Evolutionary conservation across 306 rosid genomes (phyloP), one percentile per base, ranked within the genome.

Genomic region (Trifolium dubium): DNA sequence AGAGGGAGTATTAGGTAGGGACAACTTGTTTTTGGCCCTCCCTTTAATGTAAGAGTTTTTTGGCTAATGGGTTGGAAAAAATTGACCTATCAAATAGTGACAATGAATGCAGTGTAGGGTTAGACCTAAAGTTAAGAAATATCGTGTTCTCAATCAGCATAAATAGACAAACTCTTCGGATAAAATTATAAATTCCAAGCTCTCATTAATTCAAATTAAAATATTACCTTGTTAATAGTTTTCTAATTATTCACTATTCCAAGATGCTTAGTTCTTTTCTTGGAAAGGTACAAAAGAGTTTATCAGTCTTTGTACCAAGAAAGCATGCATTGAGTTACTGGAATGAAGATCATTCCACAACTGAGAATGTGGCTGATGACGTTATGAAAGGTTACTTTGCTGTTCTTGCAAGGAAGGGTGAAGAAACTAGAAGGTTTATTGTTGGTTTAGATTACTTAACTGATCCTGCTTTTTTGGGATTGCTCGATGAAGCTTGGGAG

Each of bases 381-480:
- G 85, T 83, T 14, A 83, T 75, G 29, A 80, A 86, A 81, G 97
- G 92, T 6, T 80, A 87, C 54, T 83, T 87, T 71, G 83, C 80
- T 54, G 92, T 89, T 41, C 60, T 84, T 76, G 95, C 97, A 37
- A 80, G 71, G 5, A 80, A 75, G 67, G 92, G 86, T 64, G 79
- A 76, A 65, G 86, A 87, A 67, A 64, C 72, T 17, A 73, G 80
- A 77, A 87, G 96, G 82, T 86, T 91, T 44, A 74, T 83, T 4
- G 60, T 88, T 54, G 82, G 85, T 29, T 71, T 91, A 35, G 81
- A 72, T 30, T 92, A 79, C 43, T 77, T 92, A 64, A 75, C 67
- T 15, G 69, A 86, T 74, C 95, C 95, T 43, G 79, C 69, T 61
- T 91, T 91, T 70, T 55, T 84, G 82, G 86, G 72, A 62, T 65